A percentile compares a stretch with the other conserved stretches of the same genome.
phyloP scores from a whole-genome alignment of 305 asterid genomes.

The Caryopteris hybrid region DNA sequence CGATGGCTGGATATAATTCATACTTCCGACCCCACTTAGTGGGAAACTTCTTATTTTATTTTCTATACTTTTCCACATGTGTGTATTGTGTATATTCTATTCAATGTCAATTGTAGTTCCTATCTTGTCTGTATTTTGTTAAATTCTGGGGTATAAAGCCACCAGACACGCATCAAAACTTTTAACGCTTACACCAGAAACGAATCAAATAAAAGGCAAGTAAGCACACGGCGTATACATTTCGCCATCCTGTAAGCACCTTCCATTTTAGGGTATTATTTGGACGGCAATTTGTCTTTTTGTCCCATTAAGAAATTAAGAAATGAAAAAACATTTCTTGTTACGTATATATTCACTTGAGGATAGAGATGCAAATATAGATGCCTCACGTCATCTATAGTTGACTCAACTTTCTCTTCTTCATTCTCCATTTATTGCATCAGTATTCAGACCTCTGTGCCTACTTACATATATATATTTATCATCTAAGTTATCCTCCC shows the following conservation, averaged over 20 bases:
- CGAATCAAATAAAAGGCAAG: neutral
- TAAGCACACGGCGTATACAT: neutral
- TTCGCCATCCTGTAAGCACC: neutral
- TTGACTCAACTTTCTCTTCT: neutral
- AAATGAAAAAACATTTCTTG: neutral
- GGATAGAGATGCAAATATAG: neutral
- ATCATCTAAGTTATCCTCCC: neutral
- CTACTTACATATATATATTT: neutral
- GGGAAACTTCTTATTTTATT: no score
- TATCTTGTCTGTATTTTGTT: neutral
- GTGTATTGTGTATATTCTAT: neutral
- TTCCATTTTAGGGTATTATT: neutral
- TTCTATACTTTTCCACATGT: neutral
- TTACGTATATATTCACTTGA: neutral
- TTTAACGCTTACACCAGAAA: neutral
- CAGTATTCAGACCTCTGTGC: neutral
- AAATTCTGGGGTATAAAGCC: neutral
- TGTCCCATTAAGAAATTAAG: neutral
- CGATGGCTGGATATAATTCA: no score
- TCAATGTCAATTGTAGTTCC: neutral
- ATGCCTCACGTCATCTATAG: neutral
- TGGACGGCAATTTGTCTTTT: neutral
- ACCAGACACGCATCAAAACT: neutral
- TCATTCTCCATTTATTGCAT: neutral
- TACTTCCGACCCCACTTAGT: no score